phyloP scores from a whole-genome alignment of 305 asterid genomes.

The Fraxinus albicans region DNA sequence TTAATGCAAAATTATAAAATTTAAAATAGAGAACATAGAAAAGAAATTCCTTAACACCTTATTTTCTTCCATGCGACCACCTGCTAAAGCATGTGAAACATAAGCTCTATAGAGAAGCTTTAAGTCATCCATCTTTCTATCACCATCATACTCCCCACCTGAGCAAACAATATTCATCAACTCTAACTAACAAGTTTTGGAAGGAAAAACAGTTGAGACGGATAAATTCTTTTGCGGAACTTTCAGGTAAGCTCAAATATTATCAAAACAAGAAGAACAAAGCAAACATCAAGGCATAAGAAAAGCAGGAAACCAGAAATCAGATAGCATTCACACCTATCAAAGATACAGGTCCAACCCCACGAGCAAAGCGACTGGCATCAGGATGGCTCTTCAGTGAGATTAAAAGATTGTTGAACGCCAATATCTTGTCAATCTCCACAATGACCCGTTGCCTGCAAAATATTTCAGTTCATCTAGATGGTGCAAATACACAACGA shows the following conservation, averaged over 20 bases:
- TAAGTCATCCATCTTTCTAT: slow-evolving; percentile 74
- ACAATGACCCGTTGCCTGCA: slow-evolving; percentile 64
- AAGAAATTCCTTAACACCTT: slow-evolving; percentile 51
- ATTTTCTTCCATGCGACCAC: slow-evolving; percentile 77
- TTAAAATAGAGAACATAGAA: not conserved
- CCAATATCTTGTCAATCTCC: slow-evolving; percentile 79
- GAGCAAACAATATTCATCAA: slow-evolving; percentile 32
- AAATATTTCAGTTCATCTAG: slow-evolving; percentile 18
- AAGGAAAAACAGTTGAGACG: slow-evolving; percentile 9
- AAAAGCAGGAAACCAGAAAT: slow-evolving; percentile 7
- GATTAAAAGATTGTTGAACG: slow-evolving; percentile 64
- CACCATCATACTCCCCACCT: slow-evolving; percentile 86
- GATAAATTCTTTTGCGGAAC: slow-evolving; percentile 1
- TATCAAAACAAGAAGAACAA: slow-evolving; percentile 19
- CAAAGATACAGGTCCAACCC: slow-evolving; percentile 79
- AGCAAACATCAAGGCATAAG: not conserved
- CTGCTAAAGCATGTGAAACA: slow-evolving; percentile 67
- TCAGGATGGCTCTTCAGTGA: slow-evolving; percentile 78
- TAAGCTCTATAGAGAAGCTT: slow-evolving; percentile 78
- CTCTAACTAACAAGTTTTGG: slow-evolving; percentile 27
- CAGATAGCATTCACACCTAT: slow-evolving; percentile 47
- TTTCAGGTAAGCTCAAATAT: slow-evolving; percentile 9
- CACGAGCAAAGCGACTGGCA: slow-evolving; percentile 76
- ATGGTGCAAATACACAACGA: not conserved
- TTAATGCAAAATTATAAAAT: not conserved